Percentiles rank a stretch among this genome's conserved stretches.
Conservation (phyloP, 495 filamentous ascomycete genomes). For the Pyronema domesticum region DNA sequence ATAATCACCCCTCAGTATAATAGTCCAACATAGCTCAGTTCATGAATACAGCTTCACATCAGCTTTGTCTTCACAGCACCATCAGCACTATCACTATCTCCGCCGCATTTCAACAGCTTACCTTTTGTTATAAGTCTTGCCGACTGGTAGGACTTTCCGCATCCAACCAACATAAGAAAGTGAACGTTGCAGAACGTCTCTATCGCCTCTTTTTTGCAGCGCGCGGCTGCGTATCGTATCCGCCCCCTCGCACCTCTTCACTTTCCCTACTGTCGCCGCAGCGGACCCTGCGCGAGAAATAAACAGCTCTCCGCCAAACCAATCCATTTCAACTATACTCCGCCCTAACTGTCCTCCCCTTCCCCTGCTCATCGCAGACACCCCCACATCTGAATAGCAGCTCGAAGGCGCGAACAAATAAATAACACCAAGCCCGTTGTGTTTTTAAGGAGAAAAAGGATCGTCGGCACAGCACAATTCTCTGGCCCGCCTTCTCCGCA, state of each 20-base stretch:
- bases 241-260: no score
- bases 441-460: background rate
- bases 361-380: background rate
- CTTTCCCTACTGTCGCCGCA: background rate
- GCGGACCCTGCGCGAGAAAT: background rate
- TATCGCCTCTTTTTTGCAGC: background rate
- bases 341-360: no score
- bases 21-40: no score
- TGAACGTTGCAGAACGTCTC: background rate
- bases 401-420: background rate
- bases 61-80: background rate
- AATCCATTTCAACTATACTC: no score
- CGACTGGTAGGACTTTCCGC: background rate
- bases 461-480: background rate
- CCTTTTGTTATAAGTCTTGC: background rate
- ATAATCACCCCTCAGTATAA: no score
- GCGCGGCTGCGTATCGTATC: no score
- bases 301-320: background rate
- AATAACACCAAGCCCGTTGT: background rate
- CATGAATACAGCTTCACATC: no score
- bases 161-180: background rate
- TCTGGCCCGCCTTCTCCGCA: background rate
- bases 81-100: background rate
- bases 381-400: background rate
- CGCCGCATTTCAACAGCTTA: background rate